These are phyloP conservation scores for Euclidium syriacum DNA, from an alignment of 345 rosid species.

Conservation along the genomic window DNA sequence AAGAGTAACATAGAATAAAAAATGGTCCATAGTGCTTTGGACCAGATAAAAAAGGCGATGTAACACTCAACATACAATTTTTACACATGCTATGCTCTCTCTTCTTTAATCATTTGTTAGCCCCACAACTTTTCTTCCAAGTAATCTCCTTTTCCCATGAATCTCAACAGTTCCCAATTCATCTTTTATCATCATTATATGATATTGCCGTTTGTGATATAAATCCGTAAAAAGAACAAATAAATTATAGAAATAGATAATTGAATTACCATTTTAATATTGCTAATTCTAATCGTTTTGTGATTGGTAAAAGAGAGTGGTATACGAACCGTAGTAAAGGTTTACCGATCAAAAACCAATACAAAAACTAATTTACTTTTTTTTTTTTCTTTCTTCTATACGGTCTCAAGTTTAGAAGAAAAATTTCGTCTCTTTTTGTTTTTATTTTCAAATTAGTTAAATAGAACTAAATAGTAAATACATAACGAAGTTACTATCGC, in stretches of 20 bases:
- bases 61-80: conserved; percentile 5
- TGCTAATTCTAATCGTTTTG: too few relatives aligned
- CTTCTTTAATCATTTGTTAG: conserved; percentile 13
- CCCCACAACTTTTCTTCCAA: conserved; percentile 11
- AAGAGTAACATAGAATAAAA: conserved; percentile 11
- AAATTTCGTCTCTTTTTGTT: neutral
- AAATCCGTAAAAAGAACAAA: too few relatives aligned
- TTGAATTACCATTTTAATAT: too few relatives aligned
- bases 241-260: too few relatives aligned
- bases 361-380: neutral
- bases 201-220: too few relatives aligned
- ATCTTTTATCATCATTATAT: conserved; percentile 11
- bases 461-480: conserved; percentile 8
- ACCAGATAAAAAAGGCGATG: conserved; percentile 22
- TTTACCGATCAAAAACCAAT: too few relatives aligned
- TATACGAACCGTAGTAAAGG: too few relatives aligned
- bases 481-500: conserved; percentile 17
- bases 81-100: conserved; percentile 20
- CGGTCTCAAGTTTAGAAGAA: neutral
- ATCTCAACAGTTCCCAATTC: conserved; percentile 17
- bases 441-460: conserved; percentile 5
- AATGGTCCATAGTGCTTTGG: conserved; percentile 22
- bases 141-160: conserved; percentile 15
- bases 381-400: neutral
- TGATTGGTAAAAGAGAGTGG: too few relatives aligned